phyloP scores from a whole-genome alignment of 257 asterid genomes.

The Nyctanthes arbortristis region DNA sequence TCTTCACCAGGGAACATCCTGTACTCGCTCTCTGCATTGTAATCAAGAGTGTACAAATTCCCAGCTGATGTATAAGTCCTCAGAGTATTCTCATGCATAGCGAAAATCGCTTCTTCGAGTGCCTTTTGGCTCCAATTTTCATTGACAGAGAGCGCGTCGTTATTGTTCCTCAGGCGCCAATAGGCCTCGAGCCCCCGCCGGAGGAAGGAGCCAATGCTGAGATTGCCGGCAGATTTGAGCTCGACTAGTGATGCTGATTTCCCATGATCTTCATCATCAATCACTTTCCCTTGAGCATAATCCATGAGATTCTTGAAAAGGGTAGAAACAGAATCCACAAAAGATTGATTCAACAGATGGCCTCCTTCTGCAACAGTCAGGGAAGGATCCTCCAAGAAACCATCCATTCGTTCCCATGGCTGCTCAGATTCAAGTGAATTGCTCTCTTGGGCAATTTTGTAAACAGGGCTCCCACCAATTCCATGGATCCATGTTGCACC shows the following conservation, averaged over 20 bases:
- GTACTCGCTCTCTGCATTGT: slow-evolving; percentile 70
- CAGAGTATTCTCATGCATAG: slow-evolving; percentile 70
- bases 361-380: slow-evolving; percentile 79
- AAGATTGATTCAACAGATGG: slow-evolving; percentile 34
- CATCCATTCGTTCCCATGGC: slow-evolving; percentile 94
- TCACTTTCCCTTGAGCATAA: slow-evolving; percentile 53
- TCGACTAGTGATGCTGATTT: no score
- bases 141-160: slow-evolving; percentile 8
- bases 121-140: slow-evolving; percentile 49
- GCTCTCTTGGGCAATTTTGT: slow-evolving; percentile 56
- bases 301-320: slow-evolving; percentile 66
- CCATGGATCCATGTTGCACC: slow-evolving; percentile 99
- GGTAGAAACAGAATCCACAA: slow-evolving; percentile 56
- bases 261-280: slow-evolving; percentile 28
- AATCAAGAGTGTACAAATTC: slow-evolving; percentile 59
- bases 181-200: slow-evolving; percentile 62
- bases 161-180: slow-evolving; percentile 33
- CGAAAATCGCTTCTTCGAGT: slow-evolving; percentile 55
- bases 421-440: slow-evolving; percentile 41
- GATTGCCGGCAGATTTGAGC: slow-evolving; percentile 24
- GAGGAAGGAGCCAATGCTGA: slow-evolving; percentile 59
- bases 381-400: slow-evolving; percentile 42
- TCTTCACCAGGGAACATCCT: slow-evolving; percentile 79
- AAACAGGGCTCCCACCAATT: slow-evolving; percentile 71
- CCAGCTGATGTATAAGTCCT: slow-evolving; percentile 76